Percentiles rank a stretch among this genome's conserved stretches.
These are phyloP conservation scores for Naganishia sp. DNA, from an alignment of 1,284 basidiomycete species.

Conservation along the genomic window DNA sequence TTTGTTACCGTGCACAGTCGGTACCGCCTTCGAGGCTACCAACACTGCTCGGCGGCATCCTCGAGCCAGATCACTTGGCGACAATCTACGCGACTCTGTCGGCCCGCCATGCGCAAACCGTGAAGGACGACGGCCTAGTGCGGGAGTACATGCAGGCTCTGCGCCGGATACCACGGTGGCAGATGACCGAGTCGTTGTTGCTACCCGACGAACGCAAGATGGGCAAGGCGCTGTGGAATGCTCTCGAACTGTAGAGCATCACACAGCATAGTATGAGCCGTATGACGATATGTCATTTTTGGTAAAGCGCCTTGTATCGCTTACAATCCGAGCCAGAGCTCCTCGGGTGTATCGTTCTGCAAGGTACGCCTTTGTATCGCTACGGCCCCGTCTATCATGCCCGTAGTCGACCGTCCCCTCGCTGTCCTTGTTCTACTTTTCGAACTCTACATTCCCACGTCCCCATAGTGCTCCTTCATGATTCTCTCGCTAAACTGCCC, in stretches of 20 bases:
- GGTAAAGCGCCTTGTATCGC: not conserved
- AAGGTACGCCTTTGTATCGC: not conserved
- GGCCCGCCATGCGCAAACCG: not conserved
- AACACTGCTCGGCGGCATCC: constrained; percentile 38
- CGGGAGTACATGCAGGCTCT: constrained; percentile 9
- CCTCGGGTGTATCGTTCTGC: not conserved
- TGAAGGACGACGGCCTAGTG: not conserved
- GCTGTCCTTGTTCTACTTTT: too few species aligned
- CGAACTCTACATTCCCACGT: not conserved
- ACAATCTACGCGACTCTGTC: constrained; percentile 33
- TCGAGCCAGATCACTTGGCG: constrained; percentile 49
- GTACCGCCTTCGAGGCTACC: constrained; percentile 3
- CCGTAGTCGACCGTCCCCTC: too few species aligned
- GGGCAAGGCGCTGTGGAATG: constrained; percentile 11
- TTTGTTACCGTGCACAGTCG: not conserved
- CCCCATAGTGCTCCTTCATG: constrained; percentile 65
- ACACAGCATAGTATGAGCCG: not conserved
- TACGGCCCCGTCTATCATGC: not conserved
- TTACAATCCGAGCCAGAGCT: not conserved
- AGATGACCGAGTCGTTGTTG: constrained; percentile 24
- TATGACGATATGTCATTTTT: not conserved
- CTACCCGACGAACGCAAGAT: constrained; percentile 16
- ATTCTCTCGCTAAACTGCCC: constrained; percentile 83
- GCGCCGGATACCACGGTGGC: constrained; percentile 16
- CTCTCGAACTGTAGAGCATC: not conserved